Evolutionary conservation across 345 rosid species (phyloP).

Genomic region (Gossypium rotundifolium): DNA sequence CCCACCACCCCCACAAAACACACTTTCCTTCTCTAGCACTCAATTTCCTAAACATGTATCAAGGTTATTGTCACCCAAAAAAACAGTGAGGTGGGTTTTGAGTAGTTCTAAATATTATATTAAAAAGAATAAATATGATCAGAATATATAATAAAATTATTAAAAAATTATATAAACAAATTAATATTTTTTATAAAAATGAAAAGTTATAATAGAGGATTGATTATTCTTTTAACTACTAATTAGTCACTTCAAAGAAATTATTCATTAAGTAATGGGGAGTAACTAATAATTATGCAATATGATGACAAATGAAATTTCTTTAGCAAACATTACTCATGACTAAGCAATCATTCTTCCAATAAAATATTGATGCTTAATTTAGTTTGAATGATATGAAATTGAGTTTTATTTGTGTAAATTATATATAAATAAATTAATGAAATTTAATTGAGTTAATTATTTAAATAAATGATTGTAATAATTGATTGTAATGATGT

Average conservation of each 20-base stretch:
- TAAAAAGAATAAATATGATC: no score
- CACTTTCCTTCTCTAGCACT: slow-evolving; percentile 28
- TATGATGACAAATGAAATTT: background rate
- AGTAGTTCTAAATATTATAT: no score
- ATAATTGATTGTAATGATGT: no score
- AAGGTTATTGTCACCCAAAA: background rate
- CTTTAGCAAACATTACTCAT: slow-evolving; percentile 2
- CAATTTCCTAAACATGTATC: slow-evolving; percentile 11
- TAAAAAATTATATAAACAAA: no score
- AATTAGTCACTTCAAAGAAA: background rate
- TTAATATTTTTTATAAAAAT: no score
- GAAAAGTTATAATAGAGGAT: no score
- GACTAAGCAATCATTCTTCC: slow-evolving; percentile 8
- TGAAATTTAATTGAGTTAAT: no score
- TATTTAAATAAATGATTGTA: no score
- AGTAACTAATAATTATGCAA: background rate
- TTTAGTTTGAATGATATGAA: background rate
- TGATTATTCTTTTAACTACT: background rate
- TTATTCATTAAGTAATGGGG: background rate
- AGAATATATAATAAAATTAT: no score
- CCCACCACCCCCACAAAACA: background rate
- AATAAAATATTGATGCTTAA: background rate
- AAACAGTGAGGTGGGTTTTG: no score
- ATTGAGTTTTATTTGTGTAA: background rate
- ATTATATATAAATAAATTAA: no score